Percentiles rank a stretch among this genome's conserved stretches.
Conservation (phyloP, 192 early-diverging fungal genomes). For the Glomus cerebriforme region DNA sequence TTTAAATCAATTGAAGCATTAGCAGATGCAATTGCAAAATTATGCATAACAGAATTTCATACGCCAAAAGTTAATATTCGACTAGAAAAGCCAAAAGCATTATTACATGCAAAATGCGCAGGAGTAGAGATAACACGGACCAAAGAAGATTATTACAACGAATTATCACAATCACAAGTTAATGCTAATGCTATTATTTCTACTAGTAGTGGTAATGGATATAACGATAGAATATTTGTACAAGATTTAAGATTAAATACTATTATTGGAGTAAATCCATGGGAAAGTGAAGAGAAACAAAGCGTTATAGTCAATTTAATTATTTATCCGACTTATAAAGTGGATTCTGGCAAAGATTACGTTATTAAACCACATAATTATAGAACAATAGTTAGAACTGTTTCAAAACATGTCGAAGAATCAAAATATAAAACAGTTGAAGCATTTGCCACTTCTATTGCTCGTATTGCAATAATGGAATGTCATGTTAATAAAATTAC, state of each 20-base stretch:
- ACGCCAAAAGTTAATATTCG: slow-evolving; percentile 68
- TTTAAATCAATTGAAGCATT: slow-evolving; percentile 75
- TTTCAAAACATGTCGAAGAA: slow-evolving; percentile 79
- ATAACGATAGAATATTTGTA: slow-evolving; percentile 83
- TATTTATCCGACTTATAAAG: slow-evolving; percentile 57
- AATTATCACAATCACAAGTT: slow-evolving; percentile 34
- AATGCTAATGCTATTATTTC: no score
- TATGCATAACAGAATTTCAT: slow-evolving; percentile 64
- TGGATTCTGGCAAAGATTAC: slow-evolving; percentile 50
- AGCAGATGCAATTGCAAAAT: slow-evolving; percentile 64
- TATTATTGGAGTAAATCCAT: slow-evolving; percentile 94
- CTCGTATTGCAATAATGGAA: slow-evolving; percentile 71
- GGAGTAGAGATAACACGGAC: slow-evolving; percentile 88
- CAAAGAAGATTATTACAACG: slow-evolving; percentile 53
- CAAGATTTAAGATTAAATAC: slow-evolving; percentile 75
- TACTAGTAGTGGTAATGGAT: slow-evolving; percentile 41
- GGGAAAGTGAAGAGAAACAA: slow-evolving; percentile 96
- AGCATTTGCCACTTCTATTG: slow-evolving; percentile 83
- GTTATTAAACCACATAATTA: slow-evolving; percentile 82
- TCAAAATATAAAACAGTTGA: slow-evolving; percentile 95
- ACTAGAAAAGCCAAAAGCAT: slow-evolving; percentile 82
- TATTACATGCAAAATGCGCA: slow-evolving; percentile 87
- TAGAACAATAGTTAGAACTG: slow-evolving; percentile 83
- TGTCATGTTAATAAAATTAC: slow-evolving; percentile 89
- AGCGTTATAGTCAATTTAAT: slow-evolving; percentile 77